Percentiles rank a stretch among this genome's conserved stretches.
Evolutionary conservation across 176 grass and related monocot genomes (phyloP).

Genomic region (Juncus effusus): DNA sequence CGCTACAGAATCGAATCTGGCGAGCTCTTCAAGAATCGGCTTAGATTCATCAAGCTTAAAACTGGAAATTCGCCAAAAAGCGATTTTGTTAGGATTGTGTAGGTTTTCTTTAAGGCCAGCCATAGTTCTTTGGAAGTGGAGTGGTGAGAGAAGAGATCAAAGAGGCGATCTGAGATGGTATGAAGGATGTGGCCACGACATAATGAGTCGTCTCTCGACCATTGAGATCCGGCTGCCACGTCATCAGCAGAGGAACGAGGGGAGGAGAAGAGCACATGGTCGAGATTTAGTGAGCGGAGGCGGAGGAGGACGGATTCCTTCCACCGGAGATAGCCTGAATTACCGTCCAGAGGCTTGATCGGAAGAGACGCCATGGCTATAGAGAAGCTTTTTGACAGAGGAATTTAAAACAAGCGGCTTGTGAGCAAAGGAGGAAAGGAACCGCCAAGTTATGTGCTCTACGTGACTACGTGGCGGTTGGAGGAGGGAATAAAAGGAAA

Average conservation of each 20-base stretch:
- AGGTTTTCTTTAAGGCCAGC: no score
- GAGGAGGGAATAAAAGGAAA: no score
- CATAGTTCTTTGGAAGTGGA: slow-evolving; percentile 1
- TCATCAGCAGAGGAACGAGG: not conserved
- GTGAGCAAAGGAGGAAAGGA: no score
- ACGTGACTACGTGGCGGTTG: no score
- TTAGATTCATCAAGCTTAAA: no score
- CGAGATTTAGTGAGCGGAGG: slow-evolving; percentile 17
- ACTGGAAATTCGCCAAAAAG: no score
- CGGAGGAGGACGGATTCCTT: slow-evolving; percentile 39
- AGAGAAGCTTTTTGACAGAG: no score
- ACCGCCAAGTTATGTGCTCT: no score
- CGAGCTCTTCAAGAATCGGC: no score
- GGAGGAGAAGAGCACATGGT: slow-evolving; percentile 11
- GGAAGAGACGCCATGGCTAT: not conserved
- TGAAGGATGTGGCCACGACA: slow-evolving; percentile 43
- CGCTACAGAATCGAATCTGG: no score
- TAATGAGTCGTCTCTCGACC: slow-evolving; percentile 28
- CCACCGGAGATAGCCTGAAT: slow-evolving; percentile 31
- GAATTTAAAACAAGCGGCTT: no score
- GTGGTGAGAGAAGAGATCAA: slow-evolving; percentile 28
- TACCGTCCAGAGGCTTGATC: slow-evolving; percentile 24
- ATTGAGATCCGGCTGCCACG: not conserved
- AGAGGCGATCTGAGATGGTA: slow-evolving; percentile 28
- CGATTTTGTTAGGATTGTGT: no score